phyloP scores from a whole-genome alignment of 192 early-diverging fungal genomes.

The Phycomyces nitens region DNA sequence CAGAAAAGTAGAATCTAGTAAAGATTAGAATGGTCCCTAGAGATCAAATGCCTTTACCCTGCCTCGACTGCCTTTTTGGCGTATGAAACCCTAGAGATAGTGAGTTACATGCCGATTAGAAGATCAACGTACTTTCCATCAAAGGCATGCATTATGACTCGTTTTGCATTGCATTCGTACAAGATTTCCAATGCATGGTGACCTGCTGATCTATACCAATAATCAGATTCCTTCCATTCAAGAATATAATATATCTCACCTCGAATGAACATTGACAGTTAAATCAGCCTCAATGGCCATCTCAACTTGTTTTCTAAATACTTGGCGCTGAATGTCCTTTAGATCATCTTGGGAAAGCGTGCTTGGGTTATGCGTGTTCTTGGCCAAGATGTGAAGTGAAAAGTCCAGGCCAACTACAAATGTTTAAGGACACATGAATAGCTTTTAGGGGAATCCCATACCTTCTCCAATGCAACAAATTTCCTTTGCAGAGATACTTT shows the following conservation, averaged over 20 bases:
- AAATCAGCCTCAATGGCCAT: slow-evolving; percentile 44
- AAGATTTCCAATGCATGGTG: slow-evolving; percentile 51
- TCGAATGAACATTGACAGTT: slow-evolving; percentile 55
- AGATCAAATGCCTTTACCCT: slow-evolving; percentile 21
- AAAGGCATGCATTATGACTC: slow-evolving; percentile 54
- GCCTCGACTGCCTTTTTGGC: slow-evolving; percentile 38
- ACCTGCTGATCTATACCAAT: slow-evolving; percentile 38
- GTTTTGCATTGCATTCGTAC: slow-evolving; percentile 42
- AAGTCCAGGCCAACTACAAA: slow-evolving; percentile 49
- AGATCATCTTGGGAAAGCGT: slow-evolving; percentile 33
- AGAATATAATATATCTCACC: slow-evolving; percentile 15
- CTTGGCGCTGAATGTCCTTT: slow-evolving; percentile 45
- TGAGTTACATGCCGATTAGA: neutral
- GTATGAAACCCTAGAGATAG: slow-evolving; percentile 30
- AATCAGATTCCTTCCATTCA: neutral
- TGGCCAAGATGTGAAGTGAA: slow-evolving; percentile 39
- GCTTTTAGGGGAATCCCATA: slow-evolving; percentile 2
- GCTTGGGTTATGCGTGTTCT: slow-evolving; percentile 25
- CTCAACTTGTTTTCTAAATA: slow-evolving; percentile 45
- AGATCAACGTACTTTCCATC: slow-evolving; percentile 42
- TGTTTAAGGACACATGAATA: no score
- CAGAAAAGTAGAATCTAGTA: slow-evolving; percentile 53
- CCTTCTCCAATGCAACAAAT: slow-evolving; percentile 45
- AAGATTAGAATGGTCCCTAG: no score
- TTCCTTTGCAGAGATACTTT: slow-evolving; percentile 22